A percentile compares a stretch with the other conserved stretches of the same genome.
phyloP scores from a whole-genome alignment of 2,329 filamentous ascomycete genomes.

The Fusarium sp. region DNA sequence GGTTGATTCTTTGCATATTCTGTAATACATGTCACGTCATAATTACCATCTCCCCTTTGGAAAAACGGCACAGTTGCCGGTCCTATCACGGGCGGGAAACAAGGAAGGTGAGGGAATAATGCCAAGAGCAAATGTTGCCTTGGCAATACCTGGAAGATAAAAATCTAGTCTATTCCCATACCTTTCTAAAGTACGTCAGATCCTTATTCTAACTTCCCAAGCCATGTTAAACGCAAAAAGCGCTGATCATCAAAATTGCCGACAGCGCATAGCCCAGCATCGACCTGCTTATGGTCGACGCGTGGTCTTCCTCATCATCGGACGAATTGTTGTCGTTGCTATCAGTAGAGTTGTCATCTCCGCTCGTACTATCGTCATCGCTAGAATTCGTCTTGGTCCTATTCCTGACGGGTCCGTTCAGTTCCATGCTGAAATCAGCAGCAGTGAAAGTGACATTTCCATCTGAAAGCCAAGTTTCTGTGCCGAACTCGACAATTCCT shows the following conservation, averaged over 20 bases:
- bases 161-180: not conserved
- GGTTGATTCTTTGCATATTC: not conserved
- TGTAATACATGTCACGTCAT: not conserved
- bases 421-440: conserved; percentile 38
- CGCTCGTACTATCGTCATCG: not conserved
- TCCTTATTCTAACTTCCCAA: not conserved
- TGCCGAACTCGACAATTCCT: conserved; percentile 39
- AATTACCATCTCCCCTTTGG: not conserved
- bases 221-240: not conserved
- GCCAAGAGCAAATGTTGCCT: not conserved
- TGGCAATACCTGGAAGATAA: not conserved
- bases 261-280: conserved; percentile 20
- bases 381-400: conserved; percentile 1
- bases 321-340: not conserved
- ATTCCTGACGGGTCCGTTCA: conserved; percentile 9
- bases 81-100: not conserved
- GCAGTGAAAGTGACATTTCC: conserved; percentile 43
- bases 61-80: not conserved
- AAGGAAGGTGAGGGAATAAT: not conserved
- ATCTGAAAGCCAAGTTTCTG: conserved; percentile 39
- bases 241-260: conserved; percentile 5
- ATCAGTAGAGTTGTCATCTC: not conserved
- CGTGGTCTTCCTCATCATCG: conserved; percentile 24
- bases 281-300: not conserved
- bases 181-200: not conserved